These are phyloP conservation scores for Solanum etuberosum DNA, from an alignment of 257 asterid species.

Conservation along the genomic window DNA sequence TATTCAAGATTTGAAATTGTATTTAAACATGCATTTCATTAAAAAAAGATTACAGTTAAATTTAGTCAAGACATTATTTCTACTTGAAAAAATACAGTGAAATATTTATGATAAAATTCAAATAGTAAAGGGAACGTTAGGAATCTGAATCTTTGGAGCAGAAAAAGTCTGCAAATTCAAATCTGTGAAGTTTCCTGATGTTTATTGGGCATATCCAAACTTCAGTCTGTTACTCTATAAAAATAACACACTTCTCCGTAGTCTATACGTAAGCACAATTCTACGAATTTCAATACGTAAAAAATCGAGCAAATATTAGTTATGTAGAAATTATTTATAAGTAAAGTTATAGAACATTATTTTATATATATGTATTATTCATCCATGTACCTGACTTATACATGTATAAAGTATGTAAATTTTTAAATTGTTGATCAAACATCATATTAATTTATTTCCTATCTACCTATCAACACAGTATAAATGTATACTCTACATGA, in stretches of 20 bases:
- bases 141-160: neutral
- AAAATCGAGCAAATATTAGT: no score
- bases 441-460: no score
- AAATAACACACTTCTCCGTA: neutral
- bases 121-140: neutral
- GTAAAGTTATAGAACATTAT: no score
- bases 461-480: no score
- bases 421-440: no score
- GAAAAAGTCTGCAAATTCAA: neutral
- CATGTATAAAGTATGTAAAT: no score
- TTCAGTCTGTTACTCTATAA: neutral
- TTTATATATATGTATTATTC: no score
- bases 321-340: no score
- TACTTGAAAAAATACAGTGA: neutral
- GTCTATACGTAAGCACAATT: neutral
- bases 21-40: neutral
- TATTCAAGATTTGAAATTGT: neutral
- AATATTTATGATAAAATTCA: neutral
- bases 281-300: neutral
- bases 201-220: neutral
- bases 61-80: neutral
- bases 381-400: no score
- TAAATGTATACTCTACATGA: no score
- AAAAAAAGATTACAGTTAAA: neutral
- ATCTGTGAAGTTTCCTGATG: neutral